A percentile compares a stretch with the other conserved stretches of the same genome.
Evolutionary conservation across 1,139 yeast genomes (phyloP).

Genomic region (Protomyces lactucae-debilis): DNA sequence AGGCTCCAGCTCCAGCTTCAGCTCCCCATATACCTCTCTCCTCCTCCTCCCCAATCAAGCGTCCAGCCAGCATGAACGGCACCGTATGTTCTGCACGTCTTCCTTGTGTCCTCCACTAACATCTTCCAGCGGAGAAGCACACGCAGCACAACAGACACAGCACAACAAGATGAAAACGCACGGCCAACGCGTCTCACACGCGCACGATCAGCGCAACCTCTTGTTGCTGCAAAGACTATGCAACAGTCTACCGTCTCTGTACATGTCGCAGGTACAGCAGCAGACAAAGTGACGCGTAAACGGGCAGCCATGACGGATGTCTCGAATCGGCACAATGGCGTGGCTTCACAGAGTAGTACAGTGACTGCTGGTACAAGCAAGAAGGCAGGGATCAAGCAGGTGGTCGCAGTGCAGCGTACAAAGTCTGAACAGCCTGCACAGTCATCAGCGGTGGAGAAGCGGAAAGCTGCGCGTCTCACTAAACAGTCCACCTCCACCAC

Average conservation of each 20-base stretch:
- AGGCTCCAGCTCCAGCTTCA: no score
- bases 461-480: slow-evolving; percentile 10
- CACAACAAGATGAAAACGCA: slow-evolving; percentile 20
- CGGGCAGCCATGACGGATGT: slow-evolving; percentile 40
- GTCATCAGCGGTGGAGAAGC: slow-evolving; percentile 1
- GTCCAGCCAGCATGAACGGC: background rate
- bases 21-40: no score
- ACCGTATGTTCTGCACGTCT: background rate
- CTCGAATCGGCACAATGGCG: slow-evolving; percentile 36
- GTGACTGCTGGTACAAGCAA: slow-evolving; percentile 6
- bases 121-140: slow-evolving; percentile 18
- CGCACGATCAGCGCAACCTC: slow-evolving; percentile 15
- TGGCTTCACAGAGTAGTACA: slow-evolving; percentile 5
- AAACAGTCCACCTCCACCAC: background rate
- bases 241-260: background rate
- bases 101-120: background rate
- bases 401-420: background rate
- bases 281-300: slow-evolving; percentile 31
- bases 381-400: slow-evolving; percentile 4
- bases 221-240: background rate
- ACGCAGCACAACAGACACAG: slow-evolving; percentile 12
- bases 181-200: slow-evolving; percentile 23
- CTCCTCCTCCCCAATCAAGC: no score
- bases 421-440: slow-evolving; percentile 14
- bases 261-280: background rate